Evolutionary conservation across 2,329 filamentous ascomycete species (phyloP), one percentile per base, ranked within the genome.

Genomic region (Venturia carpophila): DNA sequence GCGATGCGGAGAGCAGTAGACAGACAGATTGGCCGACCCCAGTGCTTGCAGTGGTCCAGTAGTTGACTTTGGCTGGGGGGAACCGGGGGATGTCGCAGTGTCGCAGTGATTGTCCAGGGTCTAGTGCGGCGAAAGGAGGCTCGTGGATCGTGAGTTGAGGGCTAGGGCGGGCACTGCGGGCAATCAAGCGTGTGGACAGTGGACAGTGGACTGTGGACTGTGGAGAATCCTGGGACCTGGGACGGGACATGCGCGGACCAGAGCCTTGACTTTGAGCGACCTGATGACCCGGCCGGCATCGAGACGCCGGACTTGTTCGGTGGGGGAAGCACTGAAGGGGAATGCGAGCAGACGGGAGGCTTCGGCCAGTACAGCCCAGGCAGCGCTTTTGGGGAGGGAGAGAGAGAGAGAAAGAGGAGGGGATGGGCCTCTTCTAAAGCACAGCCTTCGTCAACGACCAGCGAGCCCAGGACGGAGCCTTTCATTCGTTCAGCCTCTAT

Each of bases 101-200:
- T 10, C 52, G 11, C 52, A 5, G 52, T 56, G 52, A 27, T n/a
- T 45, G 42, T 45, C 42, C 42, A 49, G 45, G 45, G 45, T 49
- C 45, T 24, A 24, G 21, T 52, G 21, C 47, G 47, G 47, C 47
- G 47, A 52, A 52, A 49, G 15, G 39, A 41, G 39, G 39, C 39
- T 41, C 39, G 4, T 2, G 39, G 45, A 1, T 49, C 45, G 45
- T 27, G 45, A 21, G 3, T 27, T 9, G 45, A 13, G 45, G 5
- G 21, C 27, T 21, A 27, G 15, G n/a, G 45, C 5, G 1, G 27
- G 52, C 13, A 24, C 21, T n/a, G 49, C 49, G 27, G 27, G 27
- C 21, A 34, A 55, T 34, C 52, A 43, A 41, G 30, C 24, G 41
- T 61, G 37, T 61, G 58, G 58, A 39, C 37, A 61, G 27, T 58